A percentile compares a stretch with the other conserved stretches of the same genome.
phyloP scores from a whole-genome alignment of 331 rosid species.

The Quercus tomentella region DNA sequence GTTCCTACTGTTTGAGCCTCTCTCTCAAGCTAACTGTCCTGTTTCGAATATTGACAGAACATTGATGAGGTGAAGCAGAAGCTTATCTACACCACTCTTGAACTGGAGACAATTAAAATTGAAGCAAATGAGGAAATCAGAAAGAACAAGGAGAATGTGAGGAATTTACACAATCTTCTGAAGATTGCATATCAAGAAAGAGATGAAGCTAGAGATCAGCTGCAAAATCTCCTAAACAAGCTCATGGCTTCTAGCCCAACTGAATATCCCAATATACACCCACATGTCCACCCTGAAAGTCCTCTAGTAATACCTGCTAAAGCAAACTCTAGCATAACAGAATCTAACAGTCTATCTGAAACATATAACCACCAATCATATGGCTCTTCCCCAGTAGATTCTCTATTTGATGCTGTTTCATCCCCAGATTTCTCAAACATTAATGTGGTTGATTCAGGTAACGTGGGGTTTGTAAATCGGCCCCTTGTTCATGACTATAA shows the following conservation, averaged over 20 bases:
- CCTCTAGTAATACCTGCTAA: slow-evolving; percentile 42
- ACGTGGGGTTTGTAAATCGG: slow-evolving; percentile 25
- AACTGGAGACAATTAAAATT: slow-evolving; percentile 51
- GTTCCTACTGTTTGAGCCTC: neutral
- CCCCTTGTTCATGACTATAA: slow-evolving; percentile 18
- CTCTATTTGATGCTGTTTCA: slow-evolving; percentile 60
- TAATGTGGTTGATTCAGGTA: slow-evolving; percentile 40
- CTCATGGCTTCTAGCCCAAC: slow-evolving; percentile 19
- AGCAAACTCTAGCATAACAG: slow-evolving; percentile 75
- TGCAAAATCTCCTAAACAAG: slow-evolving; percentile 39
- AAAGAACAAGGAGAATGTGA: slow-evolving; percentile 32
- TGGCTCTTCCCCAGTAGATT: slow-evolving; percentile 65
- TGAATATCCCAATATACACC: slow-evolving; percentile 20
- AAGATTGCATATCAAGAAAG: slow-evolving; percentile 54
- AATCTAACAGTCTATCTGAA: slow-evolving; percentile 68
- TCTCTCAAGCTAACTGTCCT: neutral
- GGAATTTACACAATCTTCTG: slow-evolving; percentile 36
- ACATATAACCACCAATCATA: slow-evolving; percentile 42
- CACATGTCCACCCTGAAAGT: slow-evolving; percentile 22
- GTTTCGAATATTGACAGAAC: slow-evolving; percentile 36
- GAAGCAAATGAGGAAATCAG: slow-evolving; percentile 31
- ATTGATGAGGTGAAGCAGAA: slow-evolving; percentile 56
- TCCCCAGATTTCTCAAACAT: slow-evolving; percentile 66
- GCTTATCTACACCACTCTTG: slow-evolving; percentile 37
- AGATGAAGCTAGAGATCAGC: slow-evolving; percentile 64